Conservation (phyloP, 73 alveolate genomes). For the Symbiodinium natans region DNA sequence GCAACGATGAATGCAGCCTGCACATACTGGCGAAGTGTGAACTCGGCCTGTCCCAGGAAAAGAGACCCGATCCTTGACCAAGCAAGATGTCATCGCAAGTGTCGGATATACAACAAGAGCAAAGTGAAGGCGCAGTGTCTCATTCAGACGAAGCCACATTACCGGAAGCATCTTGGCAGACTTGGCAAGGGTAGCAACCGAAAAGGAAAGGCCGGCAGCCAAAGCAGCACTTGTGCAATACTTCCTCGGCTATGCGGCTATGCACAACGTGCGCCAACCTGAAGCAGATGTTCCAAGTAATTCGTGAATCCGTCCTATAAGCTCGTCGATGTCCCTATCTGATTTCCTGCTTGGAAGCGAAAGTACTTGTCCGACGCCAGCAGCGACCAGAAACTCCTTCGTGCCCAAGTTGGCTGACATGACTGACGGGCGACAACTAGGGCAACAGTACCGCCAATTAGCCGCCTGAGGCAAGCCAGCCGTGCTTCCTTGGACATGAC, state of each 20-base stretch:
- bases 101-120: neutral
- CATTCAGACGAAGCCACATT: slow-evolving; percentile 19
- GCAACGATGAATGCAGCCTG: slow-evolving; percentile 61
- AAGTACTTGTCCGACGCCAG: slow-evolving; percentile 73
- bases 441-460: too few species aligned
- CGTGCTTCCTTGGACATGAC: slow-evolving; percentile 39
- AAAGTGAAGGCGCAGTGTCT: neutral
- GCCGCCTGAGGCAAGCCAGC: slow-evolving; percentile 56
- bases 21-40: neutral
- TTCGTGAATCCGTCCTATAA: neutral
- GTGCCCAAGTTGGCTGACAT: too few species aligned
- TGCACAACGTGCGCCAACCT: too few species aligned
- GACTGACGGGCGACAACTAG: neutral
- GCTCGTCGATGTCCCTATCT: neutral
- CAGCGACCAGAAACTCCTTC: slow-evolving; percentile 27
- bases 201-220: slow-evolving; percentile 76
- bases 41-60: slow-evolving; percentile 21
- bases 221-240: slow-evolving; percentile 73
- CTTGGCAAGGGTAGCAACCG: slow-evolving; percentile 85
- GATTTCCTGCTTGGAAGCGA: neutral
- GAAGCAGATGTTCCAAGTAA: neutral
- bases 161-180: slow-evolving; percentile 93
- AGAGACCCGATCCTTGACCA: slow-evolving; percentile 45
- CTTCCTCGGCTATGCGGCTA: neutral
- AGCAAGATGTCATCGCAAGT: neutral